phyloP scores from a whole-genome alignment of 139 green algal genomes.

The Haematococcus sp. region DNA sequence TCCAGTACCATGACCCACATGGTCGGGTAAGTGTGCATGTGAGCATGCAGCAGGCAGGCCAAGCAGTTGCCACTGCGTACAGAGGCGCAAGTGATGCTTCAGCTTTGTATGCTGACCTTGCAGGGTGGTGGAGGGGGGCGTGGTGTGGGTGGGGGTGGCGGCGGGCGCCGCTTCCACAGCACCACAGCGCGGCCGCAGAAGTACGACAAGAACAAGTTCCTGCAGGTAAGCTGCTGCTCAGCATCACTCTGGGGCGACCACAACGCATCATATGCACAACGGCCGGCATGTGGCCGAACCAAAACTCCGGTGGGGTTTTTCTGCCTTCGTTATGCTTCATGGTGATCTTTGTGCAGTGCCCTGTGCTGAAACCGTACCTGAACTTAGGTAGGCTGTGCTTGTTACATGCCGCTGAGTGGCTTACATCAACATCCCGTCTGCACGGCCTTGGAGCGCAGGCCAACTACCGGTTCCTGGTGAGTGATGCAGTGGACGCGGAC shows the following conservation, averaged over 20 bases:
- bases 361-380: no score
- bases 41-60: not conserved
- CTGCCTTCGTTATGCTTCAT: no score
- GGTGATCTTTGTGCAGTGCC: no score
- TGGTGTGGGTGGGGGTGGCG: not conserved
- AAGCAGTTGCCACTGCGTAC: not conserved
- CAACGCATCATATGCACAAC: no score
- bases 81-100: not conserved
- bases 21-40: not conserved
- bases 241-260: no score
- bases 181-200: constrained; percentile 26
- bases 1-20: constrained; percentile 4
- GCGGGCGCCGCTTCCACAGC: not conserved
- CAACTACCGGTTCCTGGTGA: constrained; percentile 85
- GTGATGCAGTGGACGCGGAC: constrained; percentile 58
- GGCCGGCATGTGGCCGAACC: no score
- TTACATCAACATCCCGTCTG: no score
- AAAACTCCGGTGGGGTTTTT: no score
- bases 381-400: no score
- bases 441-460: no score
- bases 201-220: constrained; percentile 75
- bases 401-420: no score
- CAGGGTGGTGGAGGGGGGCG: not conserved
- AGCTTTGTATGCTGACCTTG: not conserved
- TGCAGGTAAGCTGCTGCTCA: constrained; percentile 42